Evolutionary conservation across 495 filamentous ascomycete genomes (phyloP).

Genomic region (Daldinia grandis): DNA sequence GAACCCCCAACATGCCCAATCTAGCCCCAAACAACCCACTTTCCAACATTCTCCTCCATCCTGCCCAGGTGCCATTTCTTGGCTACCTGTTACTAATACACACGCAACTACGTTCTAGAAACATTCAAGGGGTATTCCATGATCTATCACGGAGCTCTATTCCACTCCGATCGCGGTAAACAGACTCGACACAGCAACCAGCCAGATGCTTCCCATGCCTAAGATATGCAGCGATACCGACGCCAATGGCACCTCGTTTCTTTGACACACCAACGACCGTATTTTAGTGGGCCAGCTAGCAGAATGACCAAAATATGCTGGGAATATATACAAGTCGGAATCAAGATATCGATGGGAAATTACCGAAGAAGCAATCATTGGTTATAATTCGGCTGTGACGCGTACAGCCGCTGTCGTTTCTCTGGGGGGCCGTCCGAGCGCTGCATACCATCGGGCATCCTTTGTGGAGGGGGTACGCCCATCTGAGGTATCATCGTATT

Average conservation of each 20-base stretch:
- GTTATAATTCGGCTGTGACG: constrained; percentile 47
- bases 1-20: constrained; percentile 17
- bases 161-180: constrained; percentile 26
- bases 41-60: not conserved
- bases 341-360: constrained; percentile 19
- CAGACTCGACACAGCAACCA: constrained; percentile 15
- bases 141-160: constrained; percentile 36
- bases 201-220: constrained; percentile 16
- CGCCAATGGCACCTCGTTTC: constrained; percentile 4
- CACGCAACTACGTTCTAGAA: constrained; percentile 25
- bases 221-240: constrained; percentile 23
- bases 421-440: constrained; percentile 46
- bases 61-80: not conserved
- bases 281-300: constrained; percentile 9
- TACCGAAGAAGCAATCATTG: constrained; percentile 22
- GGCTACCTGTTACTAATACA: constrained; percentile 29
- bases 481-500: constrained; percentile 47
- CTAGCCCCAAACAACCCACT: constrained; percentile 16
- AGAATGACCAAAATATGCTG: constrained; percentile 26
- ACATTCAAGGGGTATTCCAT: constrained; percentile 41
- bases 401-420: constrained; percentile 52
- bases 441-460: constrained; percentile 46
- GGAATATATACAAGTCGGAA: constrained; percentile 43
- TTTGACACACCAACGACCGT: constrained; percentile 23
- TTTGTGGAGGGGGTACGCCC: constrained; percentile 40